Percentiles rank a stretch among this genome's conserved stretches.
Evolutionary conservation across 2,329 filamentous ascomycete species (phyloP).

Genomic region (Nakataea oryzae): DNA sequence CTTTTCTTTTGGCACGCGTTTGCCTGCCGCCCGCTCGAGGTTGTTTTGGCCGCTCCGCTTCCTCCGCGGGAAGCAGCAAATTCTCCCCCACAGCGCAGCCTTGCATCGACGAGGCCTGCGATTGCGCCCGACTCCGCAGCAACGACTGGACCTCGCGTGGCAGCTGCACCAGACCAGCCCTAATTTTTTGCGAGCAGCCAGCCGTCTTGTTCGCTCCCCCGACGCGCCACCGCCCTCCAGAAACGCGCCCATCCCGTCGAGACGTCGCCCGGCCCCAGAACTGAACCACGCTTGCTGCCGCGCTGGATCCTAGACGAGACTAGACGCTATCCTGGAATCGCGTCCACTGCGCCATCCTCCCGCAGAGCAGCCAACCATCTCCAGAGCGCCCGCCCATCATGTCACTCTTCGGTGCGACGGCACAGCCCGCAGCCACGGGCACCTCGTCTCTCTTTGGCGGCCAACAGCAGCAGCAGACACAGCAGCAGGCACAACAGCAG

Average conservation of each 20-base stretch:
- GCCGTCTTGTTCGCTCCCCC: not conserved
- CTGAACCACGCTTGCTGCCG: not conserved
- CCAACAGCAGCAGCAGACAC: slow-evolving; percentile 4
- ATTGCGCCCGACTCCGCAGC: not conserved
- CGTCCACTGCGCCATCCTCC: not conserved
- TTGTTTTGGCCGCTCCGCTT: not conserved
- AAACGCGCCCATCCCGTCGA: not conserved
- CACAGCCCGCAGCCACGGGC: slow-evolving; percentile 4
- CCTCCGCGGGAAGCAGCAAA: not conserved
- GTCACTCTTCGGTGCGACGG: slow-evolving; percentile 18
- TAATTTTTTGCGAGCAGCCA: not conserved
- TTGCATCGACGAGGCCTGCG: not conserved
- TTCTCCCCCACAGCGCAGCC: not conserved
- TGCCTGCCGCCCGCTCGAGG: not conserved
- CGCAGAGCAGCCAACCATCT: not conserved
- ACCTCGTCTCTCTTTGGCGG: slow-evolving; percentile 5
- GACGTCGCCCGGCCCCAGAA: not conserved
- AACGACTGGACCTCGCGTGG: not conserved
- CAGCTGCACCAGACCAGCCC: not conserved
- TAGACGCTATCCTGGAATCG: not conserved
- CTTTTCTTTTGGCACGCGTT: not conserved
- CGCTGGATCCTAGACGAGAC: not conserved
- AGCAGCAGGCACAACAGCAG: slow-evolving; percentile 9
- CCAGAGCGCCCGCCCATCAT: slow-evolving; percentile 2
- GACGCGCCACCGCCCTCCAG: not conserved